A percentile compares a stretch with the other conserved stretches of the same genome.
phyloP scores from a whole-genome alignment of 202 grass and related monocot genomes.

The Hordeum pubiflorum region DNA sequence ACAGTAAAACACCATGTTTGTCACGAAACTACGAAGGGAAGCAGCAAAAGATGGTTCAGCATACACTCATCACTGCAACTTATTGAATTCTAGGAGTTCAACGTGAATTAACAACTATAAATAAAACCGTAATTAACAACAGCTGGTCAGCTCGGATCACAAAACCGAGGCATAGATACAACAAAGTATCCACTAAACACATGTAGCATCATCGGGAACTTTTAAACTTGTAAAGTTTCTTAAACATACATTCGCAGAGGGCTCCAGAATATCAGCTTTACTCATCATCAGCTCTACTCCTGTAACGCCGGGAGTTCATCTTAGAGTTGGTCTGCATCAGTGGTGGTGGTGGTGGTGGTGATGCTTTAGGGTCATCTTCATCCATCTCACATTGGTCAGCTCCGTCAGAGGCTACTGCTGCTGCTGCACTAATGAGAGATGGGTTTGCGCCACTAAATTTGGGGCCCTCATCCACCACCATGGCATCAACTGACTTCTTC shows the following conservation, averaged over 20 bases:
- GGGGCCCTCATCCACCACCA: constrained; percentile 54
- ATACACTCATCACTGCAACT: neutral
- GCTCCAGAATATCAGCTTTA: constrained; percentile 2
- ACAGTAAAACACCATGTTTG: neutral
- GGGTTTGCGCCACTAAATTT: constrained; percentile 21
- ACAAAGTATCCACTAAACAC: constrained; percentile 16
- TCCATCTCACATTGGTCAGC: constrained; percentile 69
- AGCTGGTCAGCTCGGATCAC: neutral
- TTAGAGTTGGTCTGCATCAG: constrained; percentile 27
- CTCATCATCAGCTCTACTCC: constrained; percentile 33
- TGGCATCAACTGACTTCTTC: constrained; percentile 64
- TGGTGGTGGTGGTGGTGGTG: neutral
- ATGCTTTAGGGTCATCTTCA: constrained; percentile 44
- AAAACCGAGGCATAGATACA: constrained; percentile 5
- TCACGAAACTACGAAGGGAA: neutral
- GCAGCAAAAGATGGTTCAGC: neutral
- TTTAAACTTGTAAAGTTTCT: constrained; percentile 6
- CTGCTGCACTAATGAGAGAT: constrained; percentile 29
- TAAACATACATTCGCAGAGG: constrained; percentile 14
- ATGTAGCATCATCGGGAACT: neutral
- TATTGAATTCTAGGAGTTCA: neutral
- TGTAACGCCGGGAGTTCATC: constrained; percentile 32
- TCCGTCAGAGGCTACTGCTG: constrained; percentile 42
- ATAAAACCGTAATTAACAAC: neutral
- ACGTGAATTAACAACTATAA: neutral